Base-by-base conservation (phyloP, 768 basidiomycete species). In the Tylopilus vinaceipallidus region DNA sequence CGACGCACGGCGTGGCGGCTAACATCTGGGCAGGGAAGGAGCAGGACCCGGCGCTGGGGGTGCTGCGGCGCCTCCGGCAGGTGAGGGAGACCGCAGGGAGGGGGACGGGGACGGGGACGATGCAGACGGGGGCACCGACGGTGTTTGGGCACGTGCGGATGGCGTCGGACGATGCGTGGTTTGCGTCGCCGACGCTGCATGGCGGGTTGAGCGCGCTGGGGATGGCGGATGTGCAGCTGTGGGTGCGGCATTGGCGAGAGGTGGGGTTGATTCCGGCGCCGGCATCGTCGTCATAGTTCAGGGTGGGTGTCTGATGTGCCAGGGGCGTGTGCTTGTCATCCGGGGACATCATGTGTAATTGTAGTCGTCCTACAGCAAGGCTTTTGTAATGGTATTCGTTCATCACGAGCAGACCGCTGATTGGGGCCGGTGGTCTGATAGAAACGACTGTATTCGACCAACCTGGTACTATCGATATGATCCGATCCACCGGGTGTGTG, bases 181-280 rank as follows among this genome's bases (percentile, higher is more conserved):
- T 39, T n/a, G 50, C 50, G 3, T 50, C 48, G 40, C 41, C 55
- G 20, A 57, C 50, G 29, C 20, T 54, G 30, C 47, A 40, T 16
- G 47, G 34, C 2, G 39, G 39, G 24, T 23, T 45, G 32, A n/a
- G 6, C 6, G 5, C 30, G 2, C 45, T 53, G 0, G 57, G 51
- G 4, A 8, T 2, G 9, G 49, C 42, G 6, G 55, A 57, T 19
- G 51, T 58, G 19, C 13, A 6, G 8, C 38, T 45, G 6, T 57
- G 55, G 57, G 1, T 57, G 33, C 37, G 38, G 4, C 42, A 49
- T 32, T 56, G 56, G 56, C 44, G 26, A 10, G 54, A 44, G n/a
- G 11, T 10, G 24, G 44, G 56, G 23, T 32, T 35, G 50, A 43
- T 54, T 11, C n/a, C 50, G n/a, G n/a, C n/a, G n/a, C n/a, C n/a